These are phyloP conservation scores for Oropetium thomaeum DNA, from an alignment of 176 grass and related monocot species.

Conservation along the genomic window DNA sequence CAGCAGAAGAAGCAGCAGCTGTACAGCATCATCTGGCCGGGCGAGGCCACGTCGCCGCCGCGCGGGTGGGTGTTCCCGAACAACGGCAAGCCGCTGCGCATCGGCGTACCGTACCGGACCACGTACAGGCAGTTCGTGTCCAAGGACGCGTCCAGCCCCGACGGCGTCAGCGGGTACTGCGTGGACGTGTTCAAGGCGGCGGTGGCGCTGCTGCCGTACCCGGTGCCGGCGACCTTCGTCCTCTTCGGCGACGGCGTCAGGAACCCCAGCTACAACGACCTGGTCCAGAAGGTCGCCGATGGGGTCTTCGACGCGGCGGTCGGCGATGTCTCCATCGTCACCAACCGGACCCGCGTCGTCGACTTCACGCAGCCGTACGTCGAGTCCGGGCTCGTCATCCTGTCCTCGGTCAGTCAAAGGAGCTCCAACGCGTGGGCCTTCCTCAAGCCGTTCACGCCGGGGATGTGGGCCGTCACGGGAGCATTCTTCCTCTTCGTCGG, in stretches of 20 bases:
- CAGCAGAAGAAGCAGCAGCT: conserved; percentile 23
- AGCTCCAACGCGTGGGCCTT: conserved; percentile 81
- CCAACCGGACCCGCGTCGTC: conserved; percentile 63
- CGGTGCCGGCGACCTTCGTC: conserved; percentile 55
- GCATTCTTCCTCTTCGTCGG: conserved; percentile 76
- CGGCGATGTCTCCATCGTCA: conserved; percentile 74
- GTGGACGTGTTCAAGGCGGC: conserved; percentile 92
- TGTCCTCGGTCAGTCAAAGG: conserved; percentile 48
- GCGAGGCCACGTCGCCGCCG: conserved; percentile 53
- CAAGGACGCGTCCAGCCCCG: conserved; percentile 32
- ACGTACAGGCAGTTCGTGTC: conserved; percentile 71
- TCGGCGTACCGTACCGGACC: conserved; percentile 73
- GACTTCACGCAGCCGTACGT: conserved; percentile 89
- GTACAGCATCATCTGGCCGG: conserved; percentile 78
- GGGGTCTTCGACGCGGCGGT: conserved; percentile 66
- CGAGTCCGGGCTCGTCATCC: conserved; percentile 75
- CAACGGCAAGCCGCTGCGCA: conserved; percentile 66
- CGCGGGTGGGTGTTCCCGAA: conserved; percentile 89
- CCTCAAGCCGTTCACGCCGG: conserved; percentile 67
- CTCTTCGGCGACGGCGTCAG: conserved; percentile 67
- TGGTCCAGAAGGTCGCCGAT: conserved; percentile 59
- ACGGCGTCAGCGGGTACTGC: conserved; percentile 79
- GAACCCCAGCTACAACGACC: conserved; percentile 69
- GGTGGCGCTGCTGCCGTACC: conserved; percentile 59
- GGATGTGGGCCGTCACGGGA: conserved; percentile 72